phyloP scores from a whole-genome alignment of 2,329 filamentous ascomycete species.

The Tolypocladium tundrense region DNA sequence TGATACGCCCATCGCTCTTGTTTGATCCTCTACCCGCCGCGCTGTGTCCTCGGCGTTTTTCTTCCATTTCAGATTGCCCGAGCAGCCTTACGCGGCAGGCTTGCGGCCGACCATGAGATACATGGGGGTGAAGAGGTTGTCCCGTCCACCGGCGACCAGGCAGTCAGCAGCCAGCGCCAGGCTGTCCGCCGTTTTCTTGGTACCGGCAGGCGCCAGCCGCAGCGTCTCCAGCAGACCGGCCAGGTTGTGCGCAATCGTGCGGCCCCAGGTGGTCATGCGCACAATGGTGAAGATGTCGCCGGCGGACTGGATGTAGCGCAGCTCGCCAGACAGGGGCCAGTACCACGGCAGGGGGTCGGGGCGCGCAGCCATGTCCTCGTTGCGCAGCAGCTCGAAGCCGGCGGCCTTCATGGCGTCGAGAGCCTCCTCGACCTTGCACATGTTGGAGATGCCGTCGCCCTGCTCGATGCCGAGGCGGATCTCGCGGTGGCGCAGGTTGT shows the following conservation, averaged over 20 bases:
- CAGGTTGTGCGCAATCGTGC: slow-evolving; percentile 63
- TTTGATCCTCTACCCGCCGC: not conserved
- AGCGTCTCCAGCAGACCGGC: slow-evolving; percentile 68
- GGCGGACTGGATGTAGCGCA: slow-evolving; percentile 70
- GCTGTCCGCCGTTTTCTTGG: slow-evolving; percentile 90
- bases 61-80: too few relatives aligned
- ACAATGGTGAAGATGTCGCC: slow-evolving; percentile 75
- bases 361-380: slow-evolving; percentile 78
- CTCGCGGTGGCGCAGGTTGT: slow-evolving; percentile 74
- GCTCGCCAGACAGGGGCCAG: slow-evolving; percentile 79
- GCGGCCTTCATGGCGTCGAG: slow-evolving; percentile 74
- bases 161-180: slow-evolving; percentile 73
- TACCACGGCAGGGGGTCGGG: slow-evolving; percentile 80
- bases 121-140: slow-evolving; percentile 98
- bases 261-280: slow-evolving; percentile 80
- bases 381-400: slow-evolving; percentile 72
- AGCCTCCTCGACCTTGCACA: slow-evolving; percentile 79
- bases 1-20: not conserved
- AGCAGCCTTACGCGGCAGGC: slow-evolving; percentile 32
- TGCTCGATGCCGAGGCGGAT: slow-evolving; percentile 93
- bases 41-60: too few relatives aligned
- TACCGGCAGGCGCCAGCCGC: slow-evolving; percentile 67
- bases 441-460: slow-evolving; percentile 94
- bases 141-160: slow-evolving; percentile 73
- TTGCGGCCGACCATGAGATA: slow-evolving; percentile 94